Evolutionary conservation across 2,329 filamentous ascomycete species (phyloP), one percentile per base, ranked within the genome.

Genomic region (Rutstroemia sp.): DNA sequence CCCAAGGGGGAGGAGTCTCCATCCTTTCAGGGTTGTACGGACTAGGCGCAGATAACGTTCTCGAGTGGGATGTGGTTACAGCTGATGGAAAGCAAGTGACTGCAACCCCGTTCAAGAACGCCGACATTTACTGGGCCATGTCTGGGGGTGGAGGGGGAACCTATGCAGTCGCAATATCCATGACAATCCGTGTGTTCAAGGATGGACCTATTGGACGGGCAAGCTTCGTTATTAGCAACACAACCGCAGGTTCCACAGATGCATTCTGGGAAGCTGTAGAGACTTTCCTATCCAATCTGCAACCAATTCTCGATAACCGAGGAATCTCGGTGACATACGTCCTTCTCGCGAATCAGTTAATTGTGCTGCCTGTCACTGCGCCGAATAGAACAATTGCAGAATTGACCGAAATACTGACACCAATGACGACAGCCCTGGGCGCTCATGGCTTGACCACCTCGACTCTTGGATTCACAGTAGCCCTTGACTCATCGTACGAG

Each of bases 61-160:
- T 86, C 2, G 73, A 82, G 60, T 75, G 78, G 68, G 75, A 81
- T 23, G 69, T 83, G 0, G 75, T 86, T 1, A 78, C 77, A 0
- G 76, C 76, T 0, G 60, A 63, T 6, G 81, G 82, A 0, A 64
- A 74, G 16, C 70, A 78, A 10, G 46, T 83, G 1, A 73, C 70
- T 0, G 75, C 77, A 2, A 81, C 77, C 39, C 76, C 76, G 39
- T 72, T 75, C 6, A 70, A 77, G 38, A 74, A 84, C 53, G 54
- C 71, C 0, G 81, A 86, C 51, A 68, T 86, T 0, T 86, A 83
- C 66, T 87, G 82, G 83, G 83, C 82, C 0, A 71, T 84, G 56
- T 70, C 77, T 56, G 81, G 82, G 8, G 75, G 79, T 4, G 59
- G 59, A 41, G 79, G 78, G 1, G 77, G 76, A 14, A 84, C 79